A percentile compares a stretch with the other conserved stretches of the same genome.
Conservation (phyloP, 306 rosid genomes). For the Prunus kanzakura region DNA sequence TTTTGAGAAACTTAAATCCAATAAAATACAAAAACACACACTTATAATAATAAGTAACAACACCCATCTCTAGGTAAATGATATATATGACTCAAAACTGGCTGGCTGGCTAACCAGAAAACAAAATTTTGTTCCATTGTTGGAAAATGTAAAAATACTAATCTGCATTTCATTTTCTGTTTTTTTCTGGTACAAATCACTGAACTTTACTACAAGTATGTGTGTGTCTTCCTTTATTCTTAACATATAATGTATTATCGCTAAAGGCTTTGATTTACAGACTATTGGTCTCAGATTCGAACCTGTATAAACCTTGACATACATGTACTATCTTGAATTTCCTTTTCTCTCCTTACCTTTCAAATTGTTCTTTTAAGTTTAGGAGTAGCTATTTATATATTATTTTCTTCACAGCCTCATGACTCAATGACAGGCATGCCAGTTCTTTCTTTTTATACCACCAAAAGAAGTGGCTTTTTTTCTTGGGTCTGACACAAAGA, state of each 20-base stretch:
- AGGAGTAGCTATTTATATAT: constrained; percentile 23
- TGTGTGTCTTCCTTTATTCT: too few species aligned
- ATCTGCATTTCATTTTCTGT: not conserved
- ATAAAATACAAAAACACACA: not conserved
- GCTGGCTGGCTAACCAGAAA: not conserved
- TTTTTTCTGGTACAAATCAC: constrained; percentile 3
- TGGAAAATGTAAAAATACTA: not conserved
- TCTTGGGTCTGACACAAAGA: constrained; percentile 49
- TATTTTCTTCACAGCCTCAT: constrained; percentile 39
- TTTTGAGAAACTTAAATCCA: constrained; percentile 10
- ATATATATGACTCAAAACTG: constrained; percentile 13
- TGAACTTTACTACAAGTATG: too few species aligned
- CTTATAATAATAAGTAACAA: not conserved
- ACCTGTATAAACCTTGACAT: not conserved
- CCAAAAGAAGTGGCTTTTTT: constrained; percentile 41
- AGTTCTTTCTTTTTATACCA: constrained; percentile 42
- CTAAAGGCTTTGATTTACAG: rapidly evolving
- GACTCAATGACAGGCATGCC: constrained; percentile 82
- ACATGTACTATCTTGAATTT: constrained; percentile 31
- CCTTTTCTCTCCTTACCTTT: constrained; percentile 38
- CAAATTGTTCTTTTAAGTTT: constrained; percentile 21
- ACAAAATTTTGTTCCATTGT: not conserved
- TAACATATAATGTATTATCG: too few species aligned
- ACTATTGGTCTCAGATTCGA: rapidly evolving
- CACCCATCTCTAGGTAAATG: constrained; percentile 17